phyloP scores from a whole-genome alignment of 352 stramenopile genomes.

The Globisporangium camurandrum region DNA sequence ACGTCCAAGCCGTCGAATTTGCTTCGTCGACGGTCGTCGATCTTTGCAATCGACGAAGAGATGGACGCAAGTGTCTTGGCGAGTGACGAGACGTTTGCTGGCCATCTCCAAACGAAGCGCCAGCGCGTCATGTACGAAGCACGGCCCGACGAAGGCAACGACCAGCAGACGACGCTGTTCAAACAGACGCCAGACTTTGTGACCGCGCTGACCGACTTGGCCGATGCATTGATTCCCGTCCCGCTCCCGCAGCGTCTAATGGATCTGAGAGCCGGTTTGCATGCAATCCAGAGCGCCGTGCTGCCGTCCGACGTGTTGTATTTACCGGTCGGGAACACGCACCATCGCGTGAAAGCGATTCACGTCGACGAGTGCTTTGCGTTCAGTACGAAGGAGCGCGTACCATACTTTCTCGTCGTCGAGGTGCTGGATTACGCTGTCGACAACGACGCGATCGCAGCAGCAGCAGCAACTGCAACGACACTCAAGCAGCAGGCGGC shows the following conservation, averaged over 20 bases:
- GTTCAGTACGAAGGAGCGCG: constrained; percentile 80
- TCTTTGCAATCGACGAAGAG: constrained; percentile 55
- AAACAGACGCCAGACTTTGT: constrained; percentile 70
- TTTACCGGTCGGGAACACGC: constrained; percentile 66
- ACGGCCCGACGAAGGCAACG: constrained; percentile 47
- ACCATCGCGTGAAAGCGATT: constrained; percentile 67
- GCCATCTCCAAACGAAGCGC: constrained; percentile 40
- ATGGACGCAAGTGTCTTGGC: constrained; percentile 21
- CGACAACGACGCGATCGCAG: background rate
- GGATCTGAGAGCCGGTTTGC: constrained; percentile 38
- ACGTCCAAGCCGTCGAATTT: constrained; percentile 37
- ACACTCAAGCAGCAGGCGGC: constrained; percentile 8
- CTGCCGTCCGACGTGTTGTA: constrained; percentile 75
- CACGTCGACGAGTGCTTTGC: constrained; percentile 71
- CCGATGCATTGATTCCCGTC: constrained; percentile 49
- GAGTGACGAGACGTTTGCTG: constrained; percentile 51
- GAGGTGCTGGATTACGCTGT: constrained; percentile 73
- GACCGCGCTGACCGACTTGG: constrained; percentile 52
- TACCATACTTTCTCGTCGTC: constrained; percentile 76
- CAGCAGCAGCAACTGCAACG: background rate
- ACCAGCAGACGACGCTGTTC: constrained; percentile 54
- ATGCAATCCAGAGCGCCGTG: constrained; percentile 36
- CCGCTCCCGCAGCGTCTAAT: constrained; percentile 36
- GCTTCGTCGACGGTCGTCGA: constrained; percentile 34
- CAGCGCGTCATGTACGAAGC: constrained; percentile 51